Conservation (phyloP, 1,284 basidiomycete genomes). For the Apiotrichum domesticum region DNA sequence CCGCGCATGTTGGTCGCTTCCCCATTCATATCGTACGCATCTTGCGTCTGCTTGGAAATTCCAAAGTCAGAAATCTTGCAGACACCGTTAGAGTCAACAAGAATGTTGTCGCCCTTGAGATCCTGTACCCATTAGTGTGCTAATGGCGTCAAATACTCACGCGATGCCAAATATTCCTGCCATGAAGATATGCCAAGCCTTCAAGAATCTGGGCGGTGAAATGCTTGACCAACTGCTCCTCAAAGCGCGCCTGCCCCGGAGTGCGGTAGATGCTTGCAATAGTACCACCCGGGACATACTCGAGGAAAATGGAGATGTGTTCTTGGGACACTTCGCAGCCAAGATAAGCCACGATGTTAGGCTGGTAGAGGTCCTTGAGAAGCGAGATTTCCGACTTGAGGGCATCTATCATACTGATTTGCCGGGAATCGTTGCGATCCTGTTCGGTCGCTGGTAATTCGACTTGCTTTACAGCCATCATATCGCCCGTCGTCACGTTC, state of each 20-base stretch:
- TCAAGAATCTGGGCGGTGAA: constrained; percentile 89
- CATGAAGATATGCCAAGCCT: constrained; percentile 90
- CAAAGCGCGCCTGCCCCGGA: constrained; percentile 63
- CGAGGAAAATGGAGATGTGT: constrained; percentile 93
- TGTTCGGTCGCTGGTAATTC: constrained; percentile 84
- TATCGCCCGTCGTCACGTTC: constrained; percentile 97
- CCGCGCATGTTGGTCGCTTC: constrained; percentile 85
- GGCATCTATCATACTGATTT: constrained; percentile 80
- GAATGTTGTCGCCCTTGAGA: constrained; percentile 96
- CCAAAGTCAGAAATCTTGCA: constrained; percentile 97
- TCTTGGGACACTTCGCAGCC: constrained; percentile 80
- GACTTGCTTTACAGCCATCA: constrained; percentile 99
- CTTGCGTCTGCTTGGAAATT: constrained; percentile 76
- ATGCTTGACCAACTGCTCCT: constrained; percentile 84
- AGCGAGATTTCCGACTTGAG: constrained; percentile 92
- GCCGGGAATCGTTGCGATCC: constrained; percentile 81
- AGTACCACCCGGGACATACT: constrained; percentile 96
- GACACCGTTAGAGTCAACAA: constrained; percentile 84
- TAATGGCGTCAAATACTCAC: constrained; percentile 56
- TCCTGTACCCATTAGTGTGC: constrained; percentile 68
- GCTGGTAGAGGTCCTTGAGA: constrained; percentile 92
- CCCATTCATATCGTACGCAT: constrained; percentile 68
- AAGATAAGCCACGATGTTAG: constrained; percentile 94
- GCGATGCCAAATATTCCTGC: constrained; percentile 84
- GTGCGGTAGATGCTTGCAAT: constrained; percentile 87